Evolutionary conservation across 2,329 filamentous ascomycete species (phyloP).

Genomic region (Aureobasidium sp.): DNA sequence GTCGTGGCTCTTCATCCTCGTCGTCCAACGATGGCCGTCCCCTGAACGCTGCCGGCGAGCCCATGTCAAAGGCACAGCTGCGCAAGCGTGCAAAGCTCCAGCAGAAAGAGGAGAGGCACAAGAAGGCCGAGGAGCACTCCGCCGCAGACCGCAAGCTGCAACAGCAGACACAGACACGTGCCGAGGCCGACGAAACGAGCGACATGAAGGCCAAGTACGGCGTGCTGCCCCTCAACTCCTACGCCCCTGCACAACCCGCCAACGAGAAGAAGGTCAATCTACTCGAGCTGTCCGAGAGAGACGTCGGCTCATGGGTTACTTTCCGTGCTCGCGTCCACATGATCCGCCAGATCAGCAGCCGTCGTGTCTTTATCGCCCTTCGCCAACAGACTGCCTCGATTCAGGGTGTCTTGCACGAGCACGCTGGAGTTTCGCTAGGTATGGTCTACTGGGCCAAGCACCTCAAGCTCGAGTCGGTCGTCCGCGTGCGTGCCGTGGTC

Average conservation of each 20-base stretch:
- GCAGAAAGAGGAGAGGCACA: slow-evolving; percentile 36
- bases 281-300: slow-evolving; percentile 41
- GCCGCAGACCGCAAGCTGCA: slow-evolving; percentile 38
- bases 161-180: slow-evolving; percentile 39
- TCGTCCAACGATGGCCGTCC: slow-evolving; percentile 30
- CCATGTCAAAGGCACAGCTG: slow-evolving; percentile 41
- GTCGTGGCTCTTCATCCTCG: slow-evolving; percentile 23
- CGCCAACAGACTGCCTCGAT: slow-evolving; percentile 76
- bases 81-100: slow-evolving; percentile 40
- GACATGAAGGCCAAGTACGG: slow-evolving; percentile 53
- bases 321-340: slow-evolving; percentile 71
- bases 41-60: slow-evolving; percentile 41
- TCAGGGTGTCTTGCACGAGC: slow-evolving; percentile 66
- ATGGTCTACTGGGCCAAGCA: slow-evolving; percentile 87
- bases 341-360: slow-evolving; percentile 69
- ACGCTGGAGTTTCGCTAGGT: slow-evolving; percentile 55
- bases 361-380: slow-evolving; percentile 76
- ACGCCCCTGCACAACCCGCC: slow-evolving; percentile 40
- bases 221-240: slow-evolving; percentile 49
- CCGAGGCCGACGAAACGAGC: slow-evolving; percentile 45
- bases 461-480: slow-evolving; percentile 66
- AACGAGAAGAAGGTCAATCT: slow-evolving; percentile 41
- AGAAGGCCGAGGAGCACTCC: slow-evolving; percentile 35
- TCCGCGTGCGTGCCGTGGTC: slow-evolving; percentile 65
- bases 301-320: slow-evolving; percentile 50